phyloP scores from a whole-genome alignment of 768 basidiomycete species.

The Chiua virens region DNA sequence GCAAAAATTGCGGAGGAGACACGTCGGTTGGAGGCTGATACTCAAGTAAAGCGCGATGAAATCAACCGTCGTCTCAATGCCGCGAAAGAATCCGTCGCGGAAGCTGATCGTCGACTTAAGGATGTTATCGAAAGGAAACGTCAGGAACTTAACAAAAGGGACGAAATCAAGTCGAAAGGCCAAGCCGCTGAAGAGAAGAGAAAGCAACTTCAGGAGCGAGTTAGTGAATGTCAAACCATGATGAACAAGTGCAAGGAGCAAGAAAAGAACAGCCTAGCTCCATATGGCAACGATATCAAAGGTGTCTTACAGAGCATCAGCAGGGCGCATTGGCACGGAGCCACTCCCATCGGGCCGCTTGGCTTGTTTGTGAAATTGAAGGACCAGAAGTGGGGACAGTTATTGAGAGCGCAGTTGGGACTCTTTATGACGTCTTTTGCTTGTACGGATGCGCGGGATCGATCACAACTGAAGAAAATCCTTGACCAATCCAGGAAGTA shows the following conservation, averaged over 20 bases:
- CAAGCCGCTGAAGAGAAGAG: constrained; percentile 33
- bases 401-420: constrained; percentile 67
- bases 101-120: constrained; percentile 37
- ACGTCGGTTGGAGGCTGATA: constrained; percentile 51
- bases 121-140: constrained; percentile 35
- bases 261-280: constrained; percentile 56
- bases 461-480: constrained; percentile 53
- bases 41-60: constrained; percentile 63
- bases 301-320: constrained; percentile 53
- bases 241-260: constrained; percentile 49
- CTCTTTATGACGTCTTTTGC: constrained; percentile 65
- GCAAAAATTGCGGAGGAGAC: constrained; percentile 54
- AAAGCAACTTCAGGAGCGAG: constrained; percentile 36
- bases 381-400: constrained; percentile 62
- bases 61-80: constrained; percentile 49
- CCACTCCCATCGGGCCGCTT: constrained; percentile 73
- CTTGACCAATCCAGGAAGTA: constrained; percentile 63
- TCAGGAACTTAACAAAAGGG: constrained; percentile 29
- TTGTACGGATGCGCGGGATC: constrained; percentile 69
- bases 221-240: constrained; percentile 49
- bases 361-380: constrained; percentile 75
- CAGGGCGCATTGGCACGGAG: constrained; percentile 58
- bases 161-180: constrained; percentile 38
- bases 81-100: constrained; percentile 40
- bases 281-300: constrained; percentile 65